phyloP scores from a whole-genome alignment of 1,284 basidiomycete species.

The Porogramme epimiltina region DNA sequence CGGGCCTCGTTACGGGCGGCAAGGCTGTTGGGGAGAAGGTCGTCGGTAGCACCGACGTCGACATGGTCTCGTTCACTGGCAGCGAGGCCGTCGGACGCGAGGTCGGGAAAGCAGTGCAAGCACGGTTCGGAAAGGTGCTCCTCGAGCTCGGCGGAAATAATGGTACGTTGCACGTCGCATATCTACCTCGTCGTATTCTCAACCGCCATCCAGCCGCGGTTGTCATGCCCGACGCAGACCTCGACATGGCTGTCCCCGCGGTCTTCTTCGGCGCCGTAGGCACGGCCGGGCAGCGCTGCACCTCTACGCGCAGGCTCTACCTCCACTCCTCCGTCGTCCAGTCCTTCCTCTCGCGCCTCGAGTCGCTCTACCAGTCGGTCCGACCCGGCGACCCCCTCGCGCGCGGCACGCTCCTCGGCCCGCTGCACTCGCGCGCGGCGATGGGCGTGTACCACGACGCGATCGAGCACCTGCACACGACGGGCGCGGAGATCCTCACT shows the following conservation, averaged over 20 bases:
- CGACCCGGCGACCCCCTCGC: conserved; percentile 84
- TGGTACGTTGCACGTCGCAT: too few relatives aligned
- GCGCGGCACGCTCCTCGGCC: conserved; percentile 78
- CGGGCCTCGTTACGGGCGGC: conserved; percentile 82
- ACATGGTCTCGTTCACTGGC: conserved; percentile 93
- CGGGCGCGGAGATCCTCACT: conserved; percentile 76
- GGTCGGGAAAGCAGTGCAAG: conserved; percentile 82
- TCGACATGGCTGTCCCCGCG: conserved; percentile 84
- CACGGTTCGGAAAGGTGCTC: conserved; percentile 81
- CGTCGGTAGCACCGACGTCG: conserved; percentile 72
- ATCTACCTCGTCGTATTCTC: not conserved
- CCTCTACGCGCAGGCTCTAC: conserved; percentile 88
- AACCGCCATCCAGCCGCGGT: conserved; percentile 75
- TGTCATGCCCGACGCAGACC: conserved; percentile 91
- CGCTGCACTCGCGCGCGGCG: conserved; percentile 75
- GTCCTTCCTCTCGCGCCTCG: conserved; percentile 75
- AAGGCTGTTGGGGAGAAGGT: conserved; percentile 81
- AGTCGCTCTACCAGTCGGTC: conserved; percentile 70
- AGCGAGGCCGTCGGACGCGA: conserved; percentile 85
- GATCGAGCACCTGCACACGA: conserved; percentile 61
- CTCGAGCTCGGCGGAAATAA: conserved; percentile 97
- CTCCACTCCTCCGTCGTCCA: conserved; percentile 81
- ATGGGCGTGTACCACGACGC: conserved; percentile 70
- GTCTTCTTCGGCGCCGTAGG: conserved; percentile 95
- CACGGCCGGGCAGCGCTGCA: conserved; percentile 94